Conservation (phyloP, 2,329 filamentous ascomycete genomes). For the Aureobasidium namibiae region DNA sequence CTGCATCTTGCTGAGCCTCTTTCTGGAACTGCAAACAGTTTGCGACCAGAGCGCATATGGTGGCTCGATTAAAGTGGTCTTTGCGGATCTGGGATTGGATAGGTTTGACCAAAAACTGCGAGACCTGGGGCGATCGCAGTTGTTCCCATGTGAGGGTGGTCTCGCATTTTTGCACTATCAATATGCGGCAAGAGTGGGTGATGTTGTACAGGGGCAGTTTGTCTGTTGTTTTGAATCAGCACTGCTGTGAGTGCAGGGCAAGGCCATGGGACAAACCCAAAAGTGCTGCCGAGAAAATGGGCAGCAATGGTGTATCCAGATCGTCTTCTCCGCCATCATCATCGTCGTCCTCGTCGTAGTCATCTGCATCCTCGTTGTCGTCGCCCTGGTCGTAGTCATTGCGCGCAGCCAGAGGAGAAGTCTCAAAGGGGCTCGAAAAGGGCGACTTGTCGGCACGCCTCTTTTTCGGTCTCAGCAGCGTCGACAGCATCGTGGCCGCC, state of each 20-base stretch:
- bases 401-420: conserved; percentile 20
- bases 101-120: conserved; percentile 90
- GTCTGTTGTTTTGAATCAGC: conserved; percentile 45
- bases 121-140: conserved; percentile 88
- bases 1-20: conserved; percentile 72
- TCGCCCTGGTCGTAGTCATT: conserved; percentile 18
- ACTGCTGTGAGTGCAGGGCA: neutral
- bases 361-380: conserved; percentile 29
- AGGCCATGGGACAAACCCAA: conserved; percentile 48
- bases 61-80: conserved; percentile 77
- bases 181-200: conserved; percentile 79
- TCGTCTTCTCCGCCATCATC: conserved; percentile 37
- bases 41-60: conserved; percentile 81
- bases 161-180: conserved; percentile 79
- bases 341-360: conserved; percentile 31
- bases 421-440: conserved; percentile 15
- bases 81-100: conserved; percentile 83
- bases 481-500: conserved; percentile 26
- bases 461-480: conserved; percentile 27
- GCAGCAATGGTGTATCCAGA: conserved; percentile 51
- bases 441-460: conserved; percentile 18
- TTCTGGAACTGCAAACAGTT: conserved; percentile 92
- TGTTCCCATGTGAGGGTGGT: conserved; percentile 93
- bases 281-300: conserved; percentile 72
- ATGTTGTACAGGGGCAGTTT: conserved; percentile 81